Conservation (phyloP, 2,329 filamentous ascomycete genomes). For the Penicillium vulpinum region DNA sequence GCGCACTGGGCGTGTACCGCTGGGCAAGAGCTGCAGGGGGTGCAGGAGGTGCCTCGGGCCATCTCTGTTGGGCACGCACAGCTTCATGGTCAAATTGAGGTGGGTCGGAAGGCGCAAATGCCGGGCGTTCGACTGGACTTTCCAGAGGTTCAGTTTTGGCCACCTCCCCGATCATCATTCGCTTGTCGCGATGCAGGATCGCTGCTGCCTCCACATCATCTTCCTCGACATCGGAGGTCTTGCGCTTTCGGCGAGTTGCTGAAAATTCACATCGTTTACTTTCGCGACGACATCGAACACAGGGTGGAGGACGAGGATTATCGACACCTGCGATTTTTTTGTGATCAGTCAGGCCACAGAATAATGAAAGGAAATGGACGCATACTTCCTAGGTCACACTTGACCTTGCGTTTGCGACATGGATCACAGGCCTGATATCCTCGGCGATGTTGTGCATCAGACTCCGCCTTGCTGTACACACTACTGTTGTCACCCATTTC, state of each 20-base stretch:
- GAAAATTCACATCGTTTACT: conserved; percentile 98
- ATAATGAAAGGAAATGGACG: conserved; percentile 10
- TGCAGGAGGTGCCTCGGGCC: conserved; percentile 29
- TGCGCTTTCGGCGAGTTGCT: conserved; percentile 88
- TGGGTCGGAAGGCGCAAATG: conserved; percentile 29
- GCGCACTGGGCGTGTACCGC: conserved; percentile 30
- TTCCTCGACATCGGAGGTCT: conserved; percentile 56
- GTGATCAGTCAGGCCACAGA: conserved; percentile 17
- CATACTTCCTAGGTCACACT: conserved; percentile 51
- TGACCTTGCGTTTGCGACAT: conserved; percentile 52
- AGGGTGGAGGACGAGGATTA: conserved; percentile 90
- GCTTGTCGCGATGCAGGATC: conserved; percentile 45
- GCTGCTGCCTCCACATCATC: conserved; percentile 44
- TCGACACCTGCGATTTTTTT: conserved; percentile 62
- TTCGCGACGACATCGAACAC: conserved; percentile 88
- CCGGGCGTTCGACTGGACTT: conserved; percentile 26
- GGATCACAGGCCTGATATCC: conserved; percentile 53
- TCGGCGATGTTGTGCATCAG: conserved; percentile 45
- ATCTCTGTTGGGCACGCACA: conserved; percentile 29
- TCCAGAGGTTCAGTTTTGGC: conserved; percentile 21
- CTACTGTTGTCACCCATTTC: conserved; percentile 26
- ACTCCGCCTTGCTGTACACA: conserved; percentile 31
- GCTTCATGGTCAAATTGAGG: conserved; percentile 27
- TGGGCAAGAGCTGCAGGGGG: conserved; percentile 24
- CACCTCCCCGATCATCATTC: conserved; percentile 56